phyloP scores from a whole-genome alignment of 306 rosid genomes.

The Trifolium repens region DNA sequence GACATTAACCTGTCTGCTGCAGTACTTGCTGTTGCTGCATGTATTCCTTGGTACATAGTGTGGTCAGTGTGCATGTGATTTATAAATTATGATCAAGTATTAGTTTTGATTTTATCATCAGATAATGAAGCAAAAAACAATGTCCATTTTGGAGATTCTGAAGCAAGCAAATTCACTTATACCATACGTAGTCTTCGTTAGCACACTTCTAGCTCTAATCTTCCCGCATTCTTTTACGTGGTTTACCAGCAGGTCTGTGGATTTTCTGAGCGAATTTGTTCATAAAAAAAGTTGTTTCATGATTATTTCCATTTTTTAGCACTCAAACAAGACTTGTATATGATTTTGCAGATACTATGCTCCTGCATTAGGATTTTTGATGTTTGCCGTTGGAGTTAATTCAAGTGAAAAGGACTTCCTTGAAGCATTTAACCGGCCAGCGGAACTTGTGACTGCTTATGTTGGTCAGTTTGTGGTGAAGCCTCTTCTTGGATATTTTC shows the following conservation, averaged over 20 bases:
- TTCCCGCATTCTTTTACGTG: slow-evolving; percentile 86
- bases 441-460: slow-evolving; percentile 78
- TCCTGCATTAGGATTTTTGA: slow-evolving; percentile 92
- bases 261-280: slow-evolving; percentile 39
- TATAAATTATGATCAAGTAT: no score
- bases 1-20: no score
- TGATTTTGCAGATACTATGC: slow-evolving; percentile 79
- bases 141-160: slow-evolving; percentile 56
- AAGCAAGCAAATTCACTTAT: slow-evolving; percentile 80
- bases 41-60: no score
- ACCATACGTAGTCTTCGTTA: slow-evolving; percentile 82
- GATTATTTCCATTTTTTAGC: slow-evolving; percentile 4
- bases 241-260: slow-evolving; percentile 87
- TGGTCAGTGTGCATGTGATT: no score
- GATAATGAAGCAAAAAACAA: slow-evolving; percentile 49
- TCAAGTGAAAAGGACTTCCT: slow-evolving; percentile 87
- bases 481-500: slow-evolving; percentile 87
- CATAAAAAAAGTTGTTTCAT: slow-evolving; percentile 12
- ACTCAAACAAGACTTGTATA: not conserved
- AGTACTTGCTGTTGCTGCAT: no score
- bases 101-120: slow-evolving; percentile 45
- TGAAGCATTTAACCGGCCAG: slow-evolving; percentile 83
- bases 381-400: slow-evolving; percentile 98
- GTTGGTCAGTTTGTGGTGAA: slow-evolving; percentile 76
- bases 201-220: slow-evolving; percentile 75